These are phyloP conservation scores for Penicilliopsis zonata DNA, from an alignment of 495 filamentous ascomycete genomes.

Conservation along the genomic window DNA sequence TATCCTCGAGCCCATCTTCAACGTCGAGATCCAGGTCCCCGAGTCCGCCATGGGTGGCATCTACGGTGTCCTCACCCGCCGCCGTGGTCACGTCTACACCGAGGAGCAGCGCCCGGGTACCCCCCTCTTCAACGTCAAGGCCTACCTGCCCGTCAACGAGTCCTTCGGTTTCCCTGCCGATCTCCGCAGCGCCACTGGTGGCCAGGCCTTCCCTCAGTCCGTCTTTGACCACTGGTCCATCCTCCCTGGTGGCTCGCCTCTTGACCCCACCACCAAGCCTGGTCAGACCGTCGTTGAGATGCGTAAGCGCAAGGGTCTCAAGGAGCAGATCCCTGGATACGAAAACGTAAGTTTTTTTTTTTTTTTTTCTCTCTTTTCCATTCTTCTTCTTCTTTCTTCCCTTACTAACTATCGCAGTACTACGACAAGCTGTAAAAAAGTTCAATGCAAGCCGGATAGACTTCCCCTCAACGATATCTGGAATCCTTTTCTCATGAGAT, in stretches of 20 bases:
- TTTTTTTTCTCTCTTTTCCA: neutral
- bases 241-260: slow-evolving; percentile 84
- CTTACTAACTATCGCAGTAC: slow-evolving; percentile 75
- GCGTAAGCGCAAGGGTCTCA: slow-evolving; percentile 99
- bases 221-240: slow-evolving; percentile 99
- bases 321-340: slow-evolving; percentile 79
- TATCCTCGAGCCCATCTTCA: slow-evolving; percentile 93
- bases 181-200: slow-evolving; percentile 84
- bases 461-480: slow-evolving; percentile 21
- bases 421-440: slow-evolving; percentile 92
- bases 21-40: slow-evolving; percentile 98
- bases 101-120: slow-evolving; percentile 98
- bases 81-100: slow-evolving; percentile 96
- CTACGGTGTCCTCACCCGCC: slow-evolving; percentile 97
- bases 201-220: slow-evolving; percentile 96
- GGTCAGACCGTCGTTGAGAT: slow-evolving; percentile 76
- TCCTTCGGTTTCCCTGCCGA: slow-evolving; percentile 99
- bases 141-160: slow-evolving; percentile 98
- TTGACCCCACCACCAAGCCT: slow-evolving; percentile 76
- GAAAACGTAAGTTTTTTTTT: slow-evolving; percentile 70
- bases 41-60: slow-evolving; percentile 99
- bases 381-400: slow-evolving; percentile 45
- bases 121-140: slow-evolving; percentile 99
- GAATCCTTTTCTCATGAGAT: slow-evolving; percentile 36
- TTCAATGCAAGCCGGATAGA: slow-evolving; percentile 23